Evolutionary conservation across 2,329 filamentous ascomycete genomes (phyloP).

Genomic region (Dactylellina sp.): DNA sequence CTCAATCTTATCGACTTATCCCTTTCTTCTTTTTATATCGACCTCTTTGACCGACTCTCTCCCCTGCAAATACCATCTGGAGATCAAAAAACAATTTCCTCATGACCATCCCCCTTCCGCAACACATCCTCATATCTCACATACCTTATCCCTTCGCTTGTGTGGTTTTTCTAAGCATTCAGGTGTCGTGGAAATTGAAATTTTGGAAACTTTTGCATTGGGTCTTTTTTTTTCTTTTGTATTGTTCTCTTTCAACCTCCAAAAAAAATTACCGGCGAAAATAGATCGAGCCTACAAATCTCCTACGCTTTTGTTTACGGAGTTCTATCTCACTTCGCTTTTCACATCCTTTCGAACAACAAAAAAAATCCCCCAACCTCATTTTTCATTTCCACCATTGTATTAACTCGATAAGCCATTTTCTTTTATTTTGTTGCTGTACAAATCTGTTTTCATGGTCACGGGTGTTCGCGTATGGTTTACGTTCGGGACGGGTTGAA

Average conservation of each 20-base stretch:
- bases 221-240: constrained; percentile 26
- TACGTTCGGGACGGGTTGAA: constrained; percentile 39
- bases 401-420: constrained; percentile 50
- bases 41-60: constrained; percentile 58
- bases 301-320: constrained; percentile 46
- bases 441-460: constrained; percentile 42
- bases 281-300: constrained; percentile 50
- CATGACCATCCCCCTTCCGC: constrained; percentile 21
- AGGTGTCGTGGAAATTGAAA: constrained; percentile 36
- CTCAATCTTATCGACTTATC: too few relatives aligned
- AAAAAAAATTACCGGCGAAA: constrained; percentile 46
- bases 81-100: constrained; percentile 59
- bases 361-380: neutral
- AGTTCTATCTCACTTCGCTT: too few relatives aligned
- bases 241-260: constrained; percentile 11
- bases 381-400: constrained; percentile 38
- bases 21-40: constrained; percentile 51
- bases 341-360: constrained; percentile 15
- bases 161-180: constrained; percentile 32
- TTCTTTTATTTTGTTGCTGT: constrained; percentile 39
- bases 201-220: constrained; percentile 35
- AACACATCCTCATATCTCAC: constrained; percentile 48
- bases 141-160: constrained; percentile 37
- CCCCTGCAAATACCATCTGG: constrained; percentile 58
- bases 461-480: constrained; percentile 44